A percentile compares a stretch with the other conserved stretches of the same genome.
Conservation (phyloP, 2,329 filamentous ascomycete genomes). For the Hymenoscyphus albidus region DNA sequence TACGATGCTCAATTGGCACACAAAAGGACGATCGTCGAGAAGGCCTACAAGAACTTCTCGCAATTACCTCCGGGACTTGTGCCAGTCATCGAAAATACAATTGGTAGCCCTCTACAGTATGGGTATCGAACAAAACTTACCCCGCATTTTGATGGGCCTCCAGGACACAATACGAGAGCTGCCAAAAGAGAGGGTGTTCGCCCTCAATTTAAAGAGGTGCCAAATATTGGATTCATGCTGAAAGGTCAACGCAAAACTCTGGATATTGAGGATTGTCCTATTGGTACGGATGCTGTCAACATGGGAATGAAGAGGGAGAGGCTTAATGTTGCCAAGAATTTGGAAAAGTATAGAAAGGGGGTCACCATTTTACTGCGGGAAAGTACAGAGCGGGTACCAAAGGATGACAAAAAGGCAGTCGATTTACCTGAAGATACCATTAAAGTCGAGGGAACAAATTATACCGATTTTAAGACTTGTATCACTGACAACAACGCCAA, state of each 20-base stretch:
- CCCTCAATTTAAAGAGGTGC: conserved; percentile 59
- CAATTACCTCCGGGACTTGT: conserved; percentile 71
- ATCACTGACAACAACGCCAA: conserved; percentile 80
- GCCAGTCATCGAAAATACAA: conserved; percentile 75
- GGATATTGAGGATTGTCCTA: conserved; percentile 96
- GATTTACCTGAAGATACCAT: conserved; percentile 30
- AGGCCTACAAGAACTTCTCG: conserved; percentile 89
- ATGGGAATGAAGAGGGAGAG: conserved; percentile 76
- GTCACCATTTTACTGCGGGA: conserved; percentile 88
- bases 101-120: conserved; percentile 86
- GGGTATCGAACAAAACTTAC: conserved; percentile 96
- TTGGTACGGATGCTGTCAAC: conserved; percentile 82
- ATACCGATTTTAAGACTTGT: conserved; percentile 80
- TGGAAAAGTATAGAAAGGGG: conserved; percentile 69
- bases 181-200: conserved; percentile 49
- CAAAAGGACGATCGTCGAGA: conserved; percentile 83
- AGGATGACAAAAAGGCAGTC: conserved; percentile 37
- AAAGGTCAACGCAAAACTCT: conserved; percentile 78
- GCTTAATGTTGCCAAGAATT: conserved; percentile 67
- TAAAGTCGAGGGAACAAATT: conserved; percentile 41
- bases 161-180: conserved; percentile 45
- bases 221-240: conserved; percentile 83
- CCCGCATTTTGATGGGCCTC: conserved; percentile 86
- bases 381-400: conserved; percentile 65
- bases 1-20: conserved; percentile 81